Conservation (phyloP, 1,284 basidiomycete species). For the Moesziomyces aphidis region DNA sequence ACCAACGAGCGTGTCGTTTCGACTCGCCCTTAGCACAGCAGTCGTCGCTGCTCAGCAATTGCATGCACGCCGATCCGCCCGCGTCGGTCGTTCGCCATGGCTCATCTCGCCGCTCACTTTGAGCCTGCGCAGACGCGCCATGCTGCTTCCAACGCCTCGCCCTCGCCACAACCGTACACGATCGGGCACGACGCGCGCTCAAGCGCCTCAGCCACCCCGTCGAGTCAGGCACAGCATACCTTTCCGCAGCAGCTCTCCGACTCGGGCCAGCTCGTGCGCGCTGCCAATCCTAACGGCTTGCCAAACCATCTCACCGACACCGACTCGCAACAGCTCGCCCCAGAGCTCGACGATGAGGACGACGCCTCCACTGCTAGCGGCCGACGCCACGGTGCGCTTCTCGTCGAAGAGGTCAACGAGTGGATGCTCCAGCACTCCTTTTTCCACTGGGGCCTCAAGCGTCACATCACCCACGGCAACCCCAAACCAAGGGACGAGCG, state of each 20-base stretch:
- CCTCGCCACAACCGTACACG: slow-evolving; percentile 22
- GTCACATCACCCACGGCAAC: slow-evolving; percentile 87
- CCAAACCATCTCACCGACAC: slow-evolving; percentile 23
- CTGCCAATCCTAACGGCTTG: slow-evolving; percentile 12
- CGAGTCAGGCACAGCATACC: slow-evolving; percentile 10
- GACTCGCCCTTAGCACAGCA: not conserved
- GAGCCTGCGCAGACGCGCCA: slow-evolving; percentile 28
- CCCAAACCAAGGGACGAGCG: slow-evolving; percentile 76
- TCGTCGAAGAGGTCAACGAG: slow-evolving; percentile 62
- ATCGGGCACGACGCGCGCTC: slow-evolving; percentile 8
- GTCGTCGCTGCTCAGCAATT: not conserved
- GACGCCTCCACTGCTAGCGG: slow-evolving; percentile 59
- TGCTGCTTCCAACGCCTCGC: slow-evolving; percentile 12
- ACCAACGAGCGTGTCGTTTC: not conserved
- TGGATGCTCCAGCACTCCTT: slow-evolving; percentile 63
- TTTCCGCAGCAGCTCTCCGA: slow-evolving; percentile 24
- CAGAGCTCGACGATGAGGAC: slow-evolving; percentile 50
- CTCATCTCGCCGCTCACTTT: slow-evolving; percentile 43
- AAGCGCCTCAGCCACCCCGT: slow-evolving; percentile 6
- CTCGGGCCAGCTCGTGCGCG: slow-evolving; percentile 15
- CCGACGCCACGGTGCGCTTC: slow-evolving; percentile 61
- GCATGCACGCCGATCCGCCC: not conserved
- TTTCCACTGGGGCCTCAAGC: slow-evolving; percentile 72
- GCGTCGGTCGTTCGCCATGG: slow-evolving; percentile 17
- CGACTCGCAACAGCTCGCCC: slow-evolving; percentile 35